Percentiles rank a stretch among this genome's conserved stretches.
Conservation (phyloP, 331 rosid species). For the Pyracantha coccinea region DNA sequence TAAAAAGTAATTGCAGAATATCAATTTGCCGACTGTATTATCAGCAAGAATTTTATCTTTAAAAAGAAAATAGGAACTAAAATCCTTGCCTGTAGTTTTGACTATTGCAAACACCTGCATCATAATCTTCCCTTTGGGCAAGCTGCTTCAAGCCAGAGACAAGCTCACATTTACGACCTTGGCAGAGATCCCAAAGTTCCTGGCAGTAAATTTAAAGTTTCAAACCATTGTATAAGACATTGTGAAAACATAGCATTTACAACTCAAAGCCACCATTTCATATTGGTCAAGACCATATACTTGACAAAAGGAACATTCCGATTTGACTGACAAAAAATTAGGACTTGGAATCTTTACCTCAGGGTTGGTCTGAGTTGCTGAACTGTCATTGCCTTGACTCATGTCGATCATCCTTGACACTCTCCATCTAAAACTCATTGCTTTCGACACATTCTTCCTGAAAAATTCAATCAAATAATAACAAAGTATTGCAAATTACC, state of each 20-base stretch:
- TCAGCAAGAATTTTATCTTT: too few species aligned
- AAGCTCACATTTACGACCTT: constrained; percentile 74
- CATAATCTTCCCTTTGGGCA: constrained; percentile 78
- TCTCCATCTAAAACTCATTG: constrained; percentile 36
- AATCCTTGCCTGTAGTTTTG: constrained; percentile 68
- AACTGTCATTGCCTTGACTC: constrained; percentile 56
- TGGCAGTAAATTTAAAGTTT: constrained; percentile 21
- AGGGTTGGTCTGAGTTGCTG: constrained; percentile 62
- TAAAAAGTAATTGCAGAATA: too few species aligned
- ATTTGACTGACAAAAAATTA: neutral
- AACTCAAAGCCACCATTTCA: neutral
- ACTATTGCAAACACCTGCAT: constrained; percentile 83
- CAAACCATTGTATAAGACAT: constrained; percentile 14
- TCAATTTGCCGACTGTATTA: too few species aligned
- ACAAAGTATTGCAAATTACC: too few species aligned
- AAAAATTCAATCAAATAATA: constrained; percentile 10
- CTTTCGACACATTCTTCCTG: constrained; percentile 40
- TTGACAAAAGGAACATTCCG: neutral
- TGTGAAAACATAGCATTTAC: neutral
- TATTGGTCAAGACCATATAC: neutral
- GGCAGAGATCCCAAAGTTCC: constrained; percentile 56
- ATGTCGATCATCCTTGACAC: constrained; percentile 45
- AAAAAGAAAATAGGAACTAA: too few species aligned
- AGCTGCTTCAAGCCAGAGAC: constrained; percentile 70
- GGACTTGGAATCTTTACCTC: constrained; percentile 32